Evolutionary conservation across 2,329 filamentous ascomycete genomes (phyloP), one percentile per base, ranked within the genome.

Genomic region (Aureobasidium sp.): DNA sequence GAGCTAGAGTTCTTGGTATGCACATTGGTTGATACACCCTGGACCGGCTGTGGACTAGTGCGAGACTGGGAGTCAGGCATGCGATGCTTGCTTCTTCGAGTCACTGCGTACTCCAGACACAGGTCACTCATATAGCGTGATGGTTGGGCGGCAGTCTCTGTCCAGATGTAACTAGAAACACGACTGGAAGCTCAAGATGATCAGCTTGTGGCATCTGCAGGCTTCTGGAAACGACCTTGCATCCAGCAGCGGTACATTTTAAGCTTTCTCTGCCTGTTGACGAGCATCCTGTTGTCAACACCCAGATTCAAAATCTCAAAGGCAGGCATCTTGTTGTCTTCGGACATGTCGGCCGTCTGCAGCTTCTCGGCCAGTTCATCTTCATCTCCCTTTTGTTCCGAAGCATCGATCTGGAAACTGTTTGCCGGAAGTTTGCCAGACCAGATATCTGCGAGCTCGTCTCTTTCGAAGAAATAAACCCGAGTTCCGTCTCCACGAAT

Each of bases 181-280:
- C 27, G 7, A 12, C 25, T 19, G 14, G 27, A 19, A n/a, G 2
- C 3, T 17, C 12, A 29, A 29, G 16, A 14, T 29, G 10, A 22
- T 54, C 41, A 54, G 40, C 32, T 44, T 21, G 34, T 19, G 16
- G 50, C 19, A 19, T 21, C 14, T 12, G 34, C 65, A 8, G 71
- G 66, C 72, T 90, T 91, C 63, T 77, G 81, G 68, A 53, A 53
- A 4, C 83, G 81, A 25, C 86, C 88, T 70, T 94, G 88, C 67
- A 94, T 81, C 90, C 93, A 98, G 74, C 91, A 97, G 57, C 93
- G 83, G 70, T 97, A 97, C 93, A 98, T 98, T 73, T 97, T 98
- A 44, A 95, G 75, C 71, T 90, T 86, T 64, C 85, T 81, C 52
- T 90, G 88, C 59, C 93, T 82, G 68, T 98, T 98, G 53, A 98